Conservation (phyloP, 202 grass and related monocot genomes). For the Panicum hallii region DNA sequence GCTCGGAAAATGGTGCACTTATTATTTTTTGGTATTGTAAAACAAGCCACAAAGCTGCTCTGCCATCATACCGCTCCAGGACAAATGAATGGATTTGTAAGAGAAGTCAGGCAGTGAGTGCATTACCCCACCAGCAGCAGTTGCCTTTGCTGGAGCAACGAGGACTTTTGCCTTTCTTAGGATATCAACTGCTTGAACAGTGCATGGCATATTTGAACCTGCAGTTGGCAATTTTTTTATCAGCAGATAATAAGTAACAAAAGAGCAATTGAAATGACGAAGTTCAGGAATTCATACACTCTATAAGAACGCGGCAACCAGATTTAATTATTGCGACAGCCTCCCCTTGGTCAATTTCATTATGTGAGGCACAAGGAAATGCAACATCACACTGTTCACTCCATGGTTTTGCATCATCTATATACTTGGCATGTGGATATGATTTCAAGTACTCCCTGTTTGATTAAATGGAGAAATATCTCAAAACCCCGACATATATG, state of each 20-base stretch:
- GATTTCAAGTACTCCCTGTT: conserved; percentile 96
- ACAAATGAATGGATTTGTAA: conserved; percentile 40
- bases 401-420: conserved; percentile 92
- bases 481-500: conserved; percentile 53
- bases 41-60: conserved; percentile 37
- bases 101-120: conserved; percentile 29
- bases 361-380: conserved; percentile 97
- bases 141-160: conserved; percentile 96
- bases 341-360: conserved; percentile 89
- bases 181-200: conserved; percentile 86
- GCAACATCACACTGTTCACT: conserved; percentile 86
- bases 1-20: background rate
- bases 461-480: conserved; percentile 47
- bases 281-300: conserved; percentile 69
- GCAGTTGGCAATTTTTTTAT: conserved; percentile 27
- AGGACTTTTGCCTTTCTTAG: conserved; percentile 87
- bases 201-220: conserved; percentile 99
- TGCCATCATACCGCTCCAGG: conserved; percentile 22
- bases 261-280: conserved; percentile 14
- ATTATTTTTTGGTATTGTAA: background rate
- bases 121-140: conserved; percentile 99
- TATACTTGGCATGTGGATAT: conserved; percentile 83
- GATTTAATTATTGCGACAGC: conserved; percentile 82
- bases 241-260: conserved; percentile 29
- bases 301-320: conserved; percentile 84